phyloP scores from a whole-genome alignment of 2,329 filamentous ascomycete genomes.

The Cladosporium sp. region DNA sequence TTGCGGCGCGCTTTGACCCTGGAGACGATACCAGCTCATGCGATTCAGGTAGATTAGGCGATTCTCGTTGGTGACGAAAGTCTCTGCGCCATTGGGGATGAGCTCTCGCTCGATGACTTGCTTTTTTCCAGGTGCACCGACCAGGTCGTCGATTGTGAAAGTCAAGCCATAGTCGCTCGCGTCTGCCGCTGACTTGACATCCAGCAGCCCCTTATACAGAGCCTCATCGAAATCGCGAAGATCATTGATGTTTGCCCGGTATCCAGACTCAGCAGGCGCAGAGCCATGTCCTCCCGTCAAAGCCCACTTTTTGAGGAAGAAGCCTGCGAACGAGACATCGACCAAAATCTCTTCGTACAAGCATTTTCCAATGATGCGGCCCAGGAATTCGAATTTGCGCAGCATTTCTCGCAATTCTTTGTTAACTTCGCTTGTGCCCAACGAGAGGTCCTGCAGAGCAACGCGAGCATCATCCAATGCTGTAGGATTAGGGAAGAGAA shows the following conservation, averaged over 20 bases:
- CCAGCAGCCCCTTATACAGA: constrained; percentile 77
- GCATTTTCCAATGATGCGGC: constrained; percentile 90
- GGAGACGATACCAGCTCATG: constrained; percentile 80
- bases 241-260: constrained; percentile 92
- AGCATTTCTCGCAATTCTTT: constrained; percentile 44
- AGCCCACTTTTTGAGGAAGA: constrained; percentile 95
- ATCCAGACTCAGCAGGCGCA: constrained; percentile 64
- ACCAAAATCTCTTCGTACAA: constrained; percentile 95
- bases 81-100: constrained; percentile 69
- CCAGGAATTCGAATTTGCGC: constrained; percentile 81
- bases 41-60: constrained; percentile 91
- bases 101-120: constrained; percentile 70
- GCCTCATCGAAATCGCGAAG: constrained; percentile 85
- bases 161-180: constrained; percentile 73
- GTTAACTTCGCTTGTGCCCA: neutral
- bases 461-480: constrained; percentile 31
- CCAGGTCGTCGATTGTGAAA: constrained; percentile 78
- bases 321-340: constrained; percentile 87
- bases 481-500: constrained; percentile 83
- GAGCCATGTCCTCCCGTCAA: constrained; percentile 63
- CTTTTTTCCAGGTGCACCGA: constrained; percentile 40
- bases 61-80: constrained; percentile 84
- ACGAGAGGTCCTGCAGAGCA: constrained; percentile 12
- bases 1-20: constrained; percentile 73
- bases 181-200: constrained; percentile 81